Conservation (phyloP, 345 rosid genomes). For the Eucalyptus curtisii region DNA sequence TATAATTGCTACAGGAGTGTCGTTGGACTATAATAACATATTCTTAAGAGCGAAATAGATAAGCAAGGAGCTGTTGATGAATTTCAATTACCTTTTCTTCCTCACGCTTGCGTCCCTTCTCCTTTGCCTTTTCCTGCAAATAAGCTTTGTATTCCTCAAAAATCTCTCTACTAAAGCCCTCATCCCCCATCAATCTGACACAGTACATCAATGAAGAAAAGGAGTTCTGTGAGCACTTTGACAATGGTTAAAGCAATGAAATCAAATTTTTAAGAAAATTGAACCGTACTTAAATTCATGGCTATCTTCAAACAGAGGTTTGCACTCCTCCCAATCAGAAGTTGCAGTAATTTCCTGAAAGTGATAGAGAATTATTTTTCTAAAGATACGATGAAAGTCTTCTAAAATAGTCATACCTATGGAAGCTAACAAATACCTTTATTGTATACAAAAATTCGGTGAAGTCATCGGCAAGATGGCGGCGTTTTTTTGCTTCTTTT, state of each 20-base stretch:
- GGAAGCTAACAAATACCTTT: constrained; percentile 31
- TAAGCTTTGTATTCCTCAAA: constrained; percentile 71
- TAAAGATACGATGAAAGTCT: not conserved
- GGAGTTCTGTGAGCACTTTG: not conserved
- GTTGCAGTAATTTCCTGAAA: constrained; percentile 65
- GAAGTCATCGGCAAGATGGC: constrained; percentile 83
- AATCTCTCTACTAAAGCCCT: constrained; percentile 43
- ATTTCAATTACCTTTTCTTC: constrained; percentile 71
- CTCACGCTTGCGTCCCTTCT: constrained; percentile 89
- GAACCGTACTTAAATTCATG: constrained; percentile 61
- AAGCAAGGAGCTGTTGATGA: not conserved
- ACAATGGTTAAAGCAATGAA: not conserved
- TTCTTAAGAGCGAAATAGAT: not conserved
- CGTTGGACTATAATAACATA: not conserved
- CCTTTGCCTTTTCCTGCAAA: constrained; percentile 81
- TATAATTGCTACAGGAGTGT: not conserved
- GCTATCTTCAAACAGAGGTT: constrained; percentile 64
- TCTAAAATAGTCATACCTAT: not conserved
- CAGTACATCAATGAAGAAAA: not conserved
- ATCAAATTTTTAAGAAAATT: not conserved
- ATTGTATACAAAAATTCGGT: constrained; percentile 43
- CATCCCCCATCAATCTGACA: constrained; percentile 70
- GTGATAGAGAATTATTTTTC: not conserved
- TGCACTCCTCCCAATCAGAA: constrained; percentile 80
- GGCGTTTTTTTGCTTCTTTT: constrained; percentile 89